Evolutionary conservation across 768 basidiomycete genomes (phyloP), one percentile per base, ranked within the genome.

Genomic region (Pholiota molesta): DNA sequence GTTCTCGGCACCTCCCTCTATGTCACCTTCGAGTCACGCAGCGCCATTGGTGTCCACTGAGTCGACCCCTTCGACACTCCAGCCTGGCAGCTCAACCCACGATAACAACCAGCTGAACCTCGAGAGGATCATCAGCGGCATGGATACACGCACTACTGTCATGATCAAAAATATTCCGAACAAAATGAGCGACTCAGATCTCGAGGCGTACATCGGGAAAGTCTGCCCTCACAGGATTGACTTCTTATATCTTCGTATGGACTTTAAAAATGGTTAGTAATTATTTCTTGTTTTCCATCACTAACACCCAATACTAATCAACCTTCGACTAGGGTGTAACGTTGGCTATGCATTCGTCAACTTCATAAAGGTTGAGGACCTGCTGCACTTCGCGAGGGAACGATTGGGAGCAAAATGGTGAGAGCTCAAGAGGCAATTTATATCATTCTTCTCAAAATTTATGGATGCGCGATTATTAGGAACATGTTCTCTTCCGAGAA

Each of bases 81-180:
- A 44, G 39, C 68, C 64, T 33, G 65, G 35, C 14, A 11, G 35
- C 11, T 16, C 35, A 37, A 37, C 35, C 67, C 66, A 67, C 5
- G 78, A 81, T 52, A 72, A 76, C 28, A 81, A 81, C 63, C 78
- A 78, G 59, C 66, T 96, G 28, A 87, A 92, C 72, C 73, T 94
- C 13, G 80, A 77, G 45, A 81, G 81, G 61, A 95, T 96, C 67
- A 91, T 90, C 72, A 83, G 82, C 31, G 94, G 94, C 5, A 73
- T 81, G 61, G 92, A 94, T 67, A 92, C 88, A 37, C 81, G 93
- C 33, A 92, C 92, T 35, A 94, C 93, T 29, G 87, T 94, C 52
- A 94, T 93, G 91, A 86, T 92, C 64, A 94, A 95, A 77, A 96
- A 96, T 69, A 92, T 96, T 49, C 94, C 94, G 2, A 96, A 95